These are phyloP conservation scores for Euphorbia neoarborescens DNA, from an alignment of 441 rosid species.

Conservation along the genomic window DNA sequence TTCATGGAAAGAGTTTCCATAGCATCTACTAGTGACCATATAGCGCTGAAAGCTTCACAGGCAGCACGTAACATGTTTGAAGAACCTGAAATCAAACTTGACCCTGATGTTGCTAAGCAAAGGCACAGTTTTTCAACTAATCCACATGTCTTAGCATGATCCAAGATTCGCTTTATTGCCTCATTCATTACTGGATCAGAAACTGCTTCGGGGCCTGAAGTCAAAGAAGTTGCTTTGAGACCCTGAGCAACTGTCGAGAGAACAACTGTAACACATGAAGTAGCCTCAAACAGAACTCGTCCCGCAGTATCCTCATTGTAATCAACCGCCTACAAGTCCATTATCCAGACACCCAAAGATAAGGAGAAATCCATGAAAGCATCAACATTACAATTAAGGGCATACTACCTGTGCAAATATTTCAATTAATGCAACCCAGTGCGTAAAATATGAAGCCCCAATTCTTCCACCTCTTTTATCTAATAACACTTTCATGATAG, in stretches of 20 bases:
- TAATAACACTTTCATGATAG: constrained; percentile 46
- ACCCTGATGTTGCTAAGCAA: constrained; percentile 75
- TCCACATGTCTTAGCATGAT: constrained; percentile 70
- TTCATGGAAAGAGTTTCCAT: constrained; percentile 47
- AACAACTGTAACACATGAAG: constrained; percentile 55
- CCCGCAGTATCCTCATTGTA: constrained; percentile 58
- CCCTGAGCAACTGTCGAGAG: constrained; percentile 53
- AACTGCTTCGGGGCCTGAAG: constrained; percentile 36
- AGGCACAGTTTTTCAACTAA: constrained; percentile 67
- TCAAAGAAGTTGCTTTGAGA: constrained; percentile 37
- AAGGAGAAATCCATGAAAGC: constrained; percentile 1
- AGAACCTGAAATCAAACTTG: constrained; percentile 69
- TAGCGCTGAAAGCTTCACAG: constrained; percentile 74
- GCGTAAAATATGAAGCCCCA: constrained; percentile 53
- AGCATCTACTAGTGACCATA: constrained; percentile 67
- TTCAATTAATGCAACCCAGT: constrained; percentile 78
- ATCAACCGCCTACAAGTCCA: constrained; percentile 49
- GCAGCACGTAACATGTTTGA: constrained; percentile 71
- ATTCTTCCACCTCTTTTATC: constrained; percentile 41
- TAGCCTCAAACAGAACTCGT: constrained; percentile 59
- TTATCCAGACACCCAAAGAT: constrained; percentile 19
- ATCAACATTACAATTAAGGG: constrained; percentile 8
- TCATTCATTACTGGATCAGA: constrained; percentile 38
- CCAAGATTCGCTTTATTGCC: constrained; percentile 52
- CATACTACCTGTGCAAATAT: constrained; percentile 68